phyloP scores from a whole-genome alignment of 2,329 filamentous ascomycete species.

The Fusarium sp. region DNA sequence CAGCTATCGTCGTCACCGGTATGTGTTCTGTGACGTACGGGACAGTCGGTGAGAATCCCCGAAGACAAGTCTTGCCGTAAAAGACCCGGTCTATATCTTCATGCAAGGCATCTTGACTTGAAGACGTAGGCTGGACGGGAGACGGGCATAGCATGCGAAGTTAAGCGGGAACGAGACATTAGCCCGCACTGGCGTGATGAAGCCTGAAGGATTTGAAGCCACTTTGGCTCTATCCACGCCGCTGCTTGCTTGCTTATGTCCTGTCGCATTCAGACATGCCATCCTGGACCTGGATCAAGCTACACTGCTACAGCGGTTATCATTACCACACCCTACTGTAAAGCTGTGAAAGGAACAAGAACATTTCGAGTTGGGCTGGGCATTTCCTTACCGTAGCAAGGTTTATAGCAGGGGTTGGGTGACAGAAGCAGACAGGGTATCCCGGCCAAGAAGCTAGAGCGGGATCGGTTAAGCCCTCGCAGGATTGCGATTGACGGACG shows the following conservation, averaged over 20 bases:
- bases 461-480: slow-evolving; percentile 37
- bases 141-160: slow-evolving; percentile 39
- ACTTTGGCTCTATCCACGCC: slow-evolving; percentile 12
- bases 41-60: slow-evolving; percentile 43
- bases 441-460: slow-evolving; percentile 17
- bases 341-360: neutral
- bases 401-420: slow-evolving; percentile 12
- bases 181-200: slow-evolving; percentile 35
- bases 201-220: slow-evolving; percentile 15
- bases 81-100: slow-evolving; percentile 28
- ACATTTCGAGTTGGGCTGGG: slow-evolving; percentile 13
- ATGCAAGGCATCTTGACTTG: slow-evolving; percentile 37
- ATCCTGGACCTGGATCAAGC: slow-evolving; percentile 12
- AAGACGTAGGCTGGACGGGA: slow-evolving; percentile 37
- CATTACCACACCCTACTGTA: slow-evolving; percentile 12
- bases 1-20: slow-evolving; percentile 21
- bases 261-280: slow-evolving; percentile 8
- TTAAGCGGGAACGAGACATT: slow-evolving; percentile 43
- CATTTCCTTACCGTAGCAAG: slow-evolving; percentile 1
- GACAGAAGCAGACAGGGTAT: slow-evolving; percentile 16
- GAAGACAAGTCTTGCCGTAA: slow-evolving; percentile 18
- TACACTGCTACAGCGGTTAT: slow-evolving; percentile 10
- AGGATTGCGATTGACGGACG: slow-evolving; percentile 43
- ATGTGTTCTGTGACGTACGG: slow-evolving; percentile 29
- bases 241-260: slow-evolving; percentile 29